phyloP scores from a whole-genome alignment of 495 filamentous ascomycete genomes.

The Aspergillus kassunensis region DNA sequence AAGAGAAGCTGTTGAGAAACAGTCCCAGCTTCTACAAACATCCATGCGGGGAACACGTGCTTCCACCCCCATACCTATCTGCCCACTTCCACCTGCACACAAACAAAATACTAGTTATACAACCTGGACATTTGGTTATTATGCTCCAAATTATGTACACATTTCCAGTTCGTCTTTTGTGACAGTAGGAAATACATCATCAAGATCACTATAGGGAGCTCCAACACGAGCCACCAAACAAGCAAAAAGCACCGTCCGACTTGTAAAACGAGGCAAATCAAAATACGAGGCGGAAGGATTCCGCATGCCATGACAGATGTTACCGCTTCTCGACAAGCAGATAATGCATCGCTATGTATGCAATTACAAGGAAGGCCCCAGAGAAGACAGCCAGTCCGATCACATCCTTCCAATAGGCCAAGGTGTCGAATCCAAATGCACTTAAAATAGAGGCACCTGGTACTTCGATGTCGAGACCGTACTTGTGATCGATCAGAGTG shows the following conservation, averaged over 20 bases:
- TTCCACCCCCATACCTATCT: conserved; percentile 14
- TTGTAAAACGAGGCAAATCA: not conserved
- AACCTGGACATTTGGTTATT: not conserved
- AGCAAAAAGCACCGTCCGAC: not conserved
- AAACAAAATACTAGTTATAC: too few relatives aligned
- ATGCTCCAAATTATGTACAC: conserved; percentile 1
- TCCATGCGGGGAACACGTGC: conserved; percentile 33
- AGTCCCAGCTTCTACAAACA: conserved; percentile 12
- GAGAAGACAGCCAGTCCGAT: conserved; percentile 78
- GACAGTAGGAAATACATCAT: not conserved
- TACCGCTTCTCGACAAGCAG: conserved; percentile 88
- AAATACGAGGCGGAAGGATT: not conserved
- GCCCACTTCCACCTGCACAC: not conserved
- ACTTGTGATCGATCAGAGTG: conserved; percentile 86
- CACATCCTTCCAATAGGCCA: conserved; percentile 81
- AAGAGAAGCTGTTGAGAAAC: conserved; percentile 2
- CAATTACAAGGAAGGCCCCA: conserved; percentile 77
- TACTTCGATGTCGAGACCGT: conserved; percentile 92
- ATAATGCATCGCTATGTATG: conserved; percentile 90
- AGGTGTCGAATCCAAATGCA: conserved; percentile 84
- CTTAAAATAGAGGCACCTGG: conserved; percentile 91
- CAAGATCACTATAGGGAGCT: not conserved
- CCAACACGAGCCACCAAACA: not conserved
- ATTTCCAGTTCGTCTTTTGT: not conserved
- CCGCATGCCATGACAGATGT: conserved; percentile 4